These are phyloP conservation scores for Aspergillus amoenus DNA, from an alignment of 2,329 filamentous ascomycete species.

Conservation along the genomic window DNA sequence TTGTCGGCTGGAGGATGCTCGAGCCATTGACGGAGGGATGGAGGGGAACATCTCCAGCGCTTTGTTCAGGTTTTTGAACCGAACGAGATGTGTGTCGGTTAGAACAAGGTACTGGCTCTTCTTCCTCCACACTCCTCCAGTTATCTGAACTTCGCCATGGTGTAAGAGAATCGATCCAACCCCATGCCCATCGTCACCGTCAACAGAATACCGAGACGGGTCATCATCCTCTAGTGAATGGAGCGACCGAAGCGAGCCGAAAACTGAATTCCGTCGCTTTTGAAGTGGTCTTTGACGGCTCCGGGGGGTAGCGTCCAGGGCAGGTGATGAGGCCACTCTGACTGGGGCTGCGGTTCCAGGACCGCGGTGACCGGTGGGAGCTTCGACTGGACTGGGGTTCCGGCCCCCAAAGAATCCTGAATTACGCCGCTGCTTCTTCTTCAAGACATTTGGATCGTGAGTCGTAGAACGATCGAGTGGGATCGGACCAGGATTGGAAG, in stretches of 20 bases:
- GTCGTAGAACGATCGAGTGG: conserved; percentile 39
- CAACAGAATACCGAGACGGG: conserved; percentile 21
- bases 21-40: conserved; percentile 44
- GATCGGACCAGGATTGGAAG: conserved; percentile 20
- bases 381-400: conserved; percentile 27
- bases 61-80: conserved; percentile 67
- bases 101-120: conserved; percentile 71
- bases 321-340: conserved; percentile 23
- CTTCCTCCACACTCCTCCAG: conserved; percentile 68
- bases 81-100: conserved; percentile 66
- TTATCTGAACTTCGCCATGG: conserved; percentile 70
- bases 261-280: conserved; percentile 55
- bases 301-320: conserved; percentile 29
- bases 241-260: conserved; percentile 58
- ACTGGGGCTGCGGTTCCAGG: conserved; percentile 28
- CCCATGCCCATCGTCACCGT: conserved; percentile 25
- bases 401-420: conserved; percentile 39
- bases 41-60: conserved; percentile 63
- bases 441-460: conserved; percentile 34
- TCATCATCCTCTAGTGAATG: conserved; percentile 49
- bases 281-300: conserved; percentile 45
- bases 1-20: conserved; percentile 52
- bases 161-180: conserved; percentile 56
- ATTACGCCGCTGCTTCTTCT: conserved; percentile 38
- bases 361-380: conserved; percentile 21